These are phyloP conservation scores for Eragrostis curvula DNA, from an alignment of 176 grass and related monocot species.

Conservation along the genomic window DNA sequence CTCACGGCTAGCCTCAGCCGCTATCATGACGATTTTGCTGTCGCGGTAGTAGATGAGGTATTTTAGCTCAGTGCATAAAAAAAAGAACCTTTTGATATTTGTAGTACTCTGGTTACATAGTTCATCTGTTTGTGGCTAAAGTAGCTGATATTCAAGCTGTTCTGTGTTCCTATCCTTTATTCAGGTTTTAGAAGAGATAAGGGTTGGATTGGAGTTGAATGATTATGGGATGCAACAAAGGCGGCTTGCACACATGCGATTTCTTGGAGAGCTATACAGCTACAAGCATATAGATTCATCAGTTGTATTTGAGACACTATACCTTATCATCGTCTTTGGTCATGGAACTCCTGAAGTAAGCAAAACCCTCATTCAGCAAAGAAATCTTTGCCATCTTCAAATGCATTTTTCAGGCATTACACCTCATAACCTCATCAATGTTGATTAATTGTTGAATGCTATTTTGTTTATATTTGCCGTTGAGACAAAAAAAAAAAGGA, in stretches of 20 bases:
- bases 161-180: slow-evolving; percentile 33
- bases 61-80: slow-evolving; percentile 21
- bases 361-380: slow-evolving; percentile 32
- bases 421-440: neutral
- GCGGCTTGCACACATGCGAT: slow-evolving; percentile 86
- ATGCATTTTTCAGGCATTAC: neutral
- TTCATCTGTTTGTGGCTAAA: slow-evolving; percentile 31
- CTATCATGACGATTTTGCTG: slow-evolving; percentile 88
- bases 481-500: no score
- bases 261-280: slow-evolving; percentile 96
- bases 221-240: slow-evolving; percentile 96
- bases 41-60: slow-evolving; percentile 91
- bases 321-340: slow-evolving; percentile 82
- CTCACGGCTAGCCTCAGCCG: slow-evolving; percentile 89
- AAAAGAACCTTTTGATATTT: neutral
- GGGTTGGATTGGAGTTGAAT: slow-evolving; percentile 90
- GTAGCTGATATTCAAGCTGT: slow-evolving; percentile 27
- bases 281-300: slow-evolving; percentile 91
- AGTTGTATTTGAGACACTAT: slow-evolving; percentile 93
- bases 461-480: neutral
- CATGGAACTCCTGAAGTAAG: slow-evolving; percentile 95
- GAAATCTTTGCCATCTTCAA: slow-evolving; percentile 14
- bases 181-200: slow-evolving; percentile 98
- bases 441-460: slow-evolving; percentile 13
- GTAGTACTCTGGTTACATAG: neutral